phyloP scores from a whole-genome alignment of 2,329 filamentous ascomycete genomes.

The Huntiella abstrusa region DNA sequence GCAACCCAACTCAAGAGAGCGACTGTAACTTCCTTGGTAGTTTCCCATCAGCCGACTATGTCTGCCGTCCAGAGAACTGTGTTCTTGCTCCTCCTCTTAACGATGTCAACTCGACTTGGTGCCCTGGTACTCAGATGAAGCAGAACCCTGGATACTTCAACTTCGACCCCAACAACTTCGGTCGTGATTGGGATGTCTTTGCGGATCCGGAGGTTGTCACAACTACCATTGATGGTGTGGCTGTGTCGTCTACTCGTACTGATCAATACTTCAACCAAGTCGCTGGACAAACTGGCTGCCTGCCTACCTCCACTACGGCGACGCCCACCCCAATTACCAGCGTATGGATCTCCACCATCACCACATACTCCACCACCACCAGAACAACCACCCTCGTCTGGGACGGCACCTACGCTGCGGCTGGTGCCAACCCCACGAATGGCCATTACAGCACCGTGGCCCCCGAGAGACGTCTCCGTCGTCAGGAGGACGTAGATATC shows the following conservation, averaged over 20 bases:
- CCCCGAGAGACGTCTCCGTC: background rate
- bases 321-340: background rate
- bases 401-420: background rate
- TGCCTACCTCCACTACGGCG: background rate
- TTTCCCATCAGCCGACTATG: constrained; percentile 26
- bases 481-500: background rate
- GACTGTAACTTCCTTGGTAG: constrained; percentile 33
- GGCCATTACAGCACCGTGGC: background rate
- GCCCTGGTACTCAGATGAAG: background rate
- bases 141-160: constrained; percentile 39
- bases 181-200: constrained; percentile 44
- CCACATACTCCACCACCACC: background rate
- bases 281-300: background rate
- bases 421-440: background rate
- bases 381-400: background rate
- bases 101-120: constrained; percentile 13
- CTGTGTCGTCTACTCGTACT: constrained; percentile 27
- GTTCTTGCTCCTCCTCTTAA: constrained; percentile 16
- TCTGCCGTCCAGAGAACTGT: constrained; percentile 28
- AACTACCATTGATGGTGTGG: constrained; percentile 19
- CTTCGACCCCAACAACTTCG: constrained; percentile 41
- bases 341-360: background rate
- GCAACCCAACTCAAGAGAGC: constrained; percentile 28
- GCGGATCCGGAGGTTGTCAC: constrained; percentile 23
- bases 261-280: constrained; percentile 36